Evolutionary conservation across 495 filamentous ascomycete genomes (phyloP).

Genomic region (Sordaria brevicollis): DNA sequence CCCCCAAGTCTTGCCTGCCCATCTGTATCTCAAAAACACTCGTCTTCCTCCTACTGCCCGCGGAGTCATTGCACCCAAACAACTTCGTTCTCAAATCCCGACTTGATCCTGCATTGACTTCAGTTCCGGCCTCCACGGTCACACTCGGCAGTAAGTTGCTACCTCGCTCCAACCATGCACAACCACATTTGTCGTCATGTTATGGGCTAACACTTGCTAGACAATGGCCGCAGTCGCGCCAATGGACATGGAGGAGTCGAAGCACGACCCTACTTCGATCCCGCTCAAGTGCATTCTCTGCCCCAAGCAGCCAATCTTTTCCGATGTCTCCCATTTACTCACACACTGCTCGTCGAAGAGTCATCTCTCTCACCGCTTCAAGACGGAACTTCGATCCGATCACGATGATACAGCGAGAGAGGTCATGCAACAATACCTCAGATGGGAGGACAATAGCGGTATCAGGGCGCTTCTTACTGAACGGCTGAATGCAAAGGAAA

Average conservation of each 20-base stretch:
- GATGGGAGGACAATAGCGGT: constrained; percentile 57
- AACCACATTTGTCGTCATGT: not conserved
- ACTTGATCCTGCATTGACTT: constrained; percentile 10
- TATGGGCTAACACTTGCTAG: constrained; percentile 17
- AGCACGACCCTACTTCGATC: constrained; percentile 21
- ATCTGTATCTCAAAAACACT: not conserved
- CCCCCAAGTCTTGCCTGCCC: not conserved
- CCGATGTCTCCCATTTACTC: constrained; percentile 78
- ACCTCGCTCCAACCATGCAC: not conserved
- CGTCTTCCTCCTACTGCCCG: not conserved
- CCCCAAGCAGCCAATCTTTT: constrained; percentile 65
- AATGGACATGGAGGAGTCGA: constrained; percentile 12
- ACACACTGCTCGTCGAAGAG: constrained; percentile 82
- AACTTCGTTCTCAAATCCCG: not conserved
- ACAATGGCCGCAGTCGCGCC: constrained; percentile 25
- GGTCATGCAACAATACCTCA: constrained; percentile 49
- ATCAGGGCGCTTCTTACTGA: constrained; percentile 58
- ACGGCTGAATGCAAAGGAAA: constrained; percentile 61
- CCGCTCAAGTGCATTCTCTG: constrained; percentile 72
- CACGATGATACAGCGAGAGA: constrained; percentile 41
- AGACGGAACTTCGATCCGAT: constrained; percentile 53
- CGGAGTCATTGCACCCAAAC: not conserved
- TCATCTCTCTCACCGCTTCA: constrained; percentile 67
- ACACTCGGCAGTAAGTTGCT: constrained; percentile 9
- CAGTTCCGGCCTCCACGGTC: not conserved